Evolutionary conservation across 306 rosid species (phyloP).

Genomic region (Abrus pulchellus): DNA sequence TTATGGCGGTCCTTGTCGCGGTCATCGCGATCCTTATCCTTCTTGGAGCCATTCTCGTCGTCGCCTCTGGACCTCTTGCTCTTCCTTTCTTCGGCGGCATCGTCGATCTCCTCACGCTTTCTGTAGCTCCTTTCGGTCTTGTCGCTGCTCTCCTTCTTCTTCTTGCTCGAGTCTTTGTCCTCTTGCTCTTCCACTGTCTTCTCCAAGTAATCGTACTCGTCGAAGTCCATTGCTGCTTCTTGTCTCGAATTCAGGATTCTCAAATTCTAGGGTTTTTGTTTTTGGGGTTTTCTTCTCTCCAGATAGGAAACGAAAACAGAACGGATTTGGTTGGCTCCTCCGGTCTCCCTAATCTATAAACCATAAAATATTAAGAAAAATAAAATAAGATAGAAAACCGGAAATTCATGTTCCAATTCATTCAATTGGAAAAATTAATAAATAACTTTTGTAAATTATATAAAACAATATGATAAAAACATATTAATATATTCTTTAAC

Average conservation of each 20-base stretch:
- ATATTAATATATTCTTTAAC: no score
- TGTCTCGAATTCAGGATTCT: constrained; percentile 21
- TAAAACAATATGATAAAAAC: no score
- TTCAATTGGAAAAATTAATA: no score
- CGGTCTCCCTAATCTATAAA: background rate
- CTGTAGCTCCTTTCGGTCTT: constrained; percentile 70
- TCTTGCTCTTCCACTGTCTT: constrained; percentile 87
- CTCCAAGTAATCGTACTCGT: constrained; percentile 97
- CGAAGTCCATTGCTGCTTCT: constrained; percentile 75
- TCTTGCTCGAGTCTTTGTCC: constrained; percentile 63
- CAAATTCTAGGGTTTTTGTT: constrained; percentile 62
- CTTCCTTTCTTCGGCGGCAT: constrained; percentile 59
- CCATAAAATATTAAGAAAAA: background rate
- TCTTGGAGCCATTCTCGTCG: constrained; percentile 73
- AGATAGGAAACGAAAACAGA: background rate
- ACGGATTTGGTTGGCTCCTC: background rate
- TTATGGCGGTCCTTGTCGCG: constrained; percentile 65
- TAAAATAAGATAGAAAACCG: background rate
- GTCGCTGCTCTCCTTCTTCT: constrained; percentile 63
- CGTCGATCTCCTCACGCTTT: constrained; percentile 75
- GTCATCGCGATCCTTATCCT: constrained; percentile 61
- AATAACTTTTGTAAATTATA: no score
- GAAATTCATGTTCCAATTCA: no score
- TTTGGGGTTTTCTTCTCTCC: constrained; percentile 34
- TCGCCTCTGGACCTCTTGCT: constrained; percentile 70